A percentile compares a stretch with the other conserved stretches of the same genome.
Evolutionary conservation across 2,329 filamentous ascomycete genomes (phyloP).

Genomic region (Pseudodiploospora longispora): DNA sequence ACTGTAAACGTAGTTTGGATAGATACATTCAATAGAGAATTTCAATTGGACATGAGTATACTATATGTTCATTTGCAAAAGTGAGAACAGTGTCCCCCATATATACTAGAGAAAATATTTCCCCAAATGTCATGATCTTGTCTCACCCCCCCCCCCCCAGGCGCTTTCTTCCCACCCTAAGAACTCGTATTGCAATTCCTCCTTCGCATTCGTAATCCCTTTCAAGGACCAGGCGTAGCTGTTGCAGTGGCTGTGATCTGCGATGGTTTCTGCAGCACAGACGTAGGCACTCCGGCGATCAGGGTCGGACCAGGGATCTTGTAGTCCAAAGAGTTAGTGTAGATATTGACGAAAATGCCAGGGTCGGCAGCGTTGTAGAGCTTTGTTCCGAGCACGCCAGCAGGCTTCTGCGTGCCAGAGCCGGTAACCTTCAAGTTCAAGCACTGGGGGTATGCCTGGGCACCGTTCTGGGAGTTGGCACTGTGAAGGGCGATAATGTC

Average conservation of each 20-base stretch:
- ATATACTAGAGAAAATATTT: too few species aligned
- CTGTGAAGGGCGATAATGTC: conserved; percentile 48
- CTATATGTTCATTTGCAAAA: too few species aligned
- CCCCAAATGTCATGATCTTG: too few species aligned
- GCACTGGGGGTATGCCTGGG: conserved; percentile 47
- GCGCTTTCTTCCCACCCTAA: too few species aligned
- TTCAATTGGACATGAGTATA: too few species aligned
- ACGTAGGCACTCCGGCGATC: conserved; percentile 17
- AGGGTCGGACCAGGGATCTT: conserved; percentile 24
- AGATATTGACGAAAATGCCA: conserved; percentile 28
- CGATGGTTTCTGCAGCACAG: conserved; percentile 17
- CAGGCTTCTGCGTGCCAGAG: conserved; percentile 24
- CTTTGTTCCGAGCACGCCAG: conserved; percentile 25
- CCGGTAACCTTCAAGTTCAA: conserved; percentile 41
- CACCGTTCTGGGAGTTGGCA: conserved; percentile 31
- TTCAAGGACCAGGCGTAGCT: background rate
- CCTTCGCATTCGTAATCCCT: too few species aligned
- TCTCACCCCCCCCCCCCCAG: too few species aligned
- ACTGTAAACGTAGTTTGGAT: too few species aligned
- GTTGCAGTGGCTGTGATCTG: conserved; percentile 14
- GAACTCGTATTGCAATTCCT: too few species aligned
- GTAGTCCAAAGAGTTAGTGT: conserved; percentile 19
- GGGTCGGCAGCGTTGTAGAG: conserved; percentile 28
- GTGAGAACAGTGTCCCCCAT: too few species aligned
- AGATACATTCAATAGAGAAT: too few species aligned